Conservation (phyloP, 257 asterid genomes). For the Primulina eburnea region DNA sequence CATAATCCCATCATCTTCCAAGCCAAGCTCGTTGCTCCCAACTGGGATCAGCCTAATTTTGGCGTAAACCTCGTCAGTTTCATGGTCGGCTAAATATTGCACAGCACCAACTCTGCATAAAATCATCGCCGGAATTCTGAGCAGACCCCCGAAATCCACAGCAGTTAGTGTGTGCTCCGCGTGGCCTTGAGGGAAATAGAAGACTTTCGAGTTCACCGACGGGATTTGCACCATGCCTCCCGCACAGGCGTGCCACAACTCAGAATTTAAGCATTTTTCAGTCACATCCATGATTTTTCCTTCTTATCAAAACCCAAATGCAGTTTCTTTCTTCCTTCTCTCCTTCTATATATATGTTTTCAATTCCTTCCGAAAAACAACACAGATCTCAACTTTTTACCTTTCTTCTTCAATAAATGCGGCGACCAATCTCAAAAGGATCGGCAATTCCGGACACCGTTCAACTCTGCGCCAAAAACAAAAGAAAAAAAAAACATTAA, state of each 20-base stretch:
- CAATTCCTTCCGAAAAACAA: conserved; percentile 5
- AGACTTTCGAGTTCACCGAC: conserved; percentile 43
- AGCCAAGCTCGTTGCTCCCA: conserved; percentile 26
- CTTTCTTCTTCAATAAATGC: conserved; percentile 14
- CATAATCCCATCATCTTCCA: conserved; percentile 26
- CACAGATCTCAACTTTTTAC: not conserved
- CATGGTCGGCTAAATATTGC: conserved; percentile 54
- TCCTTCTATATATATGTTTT: not conserved
- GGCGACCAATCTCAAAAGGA: conserved; percentile 20
- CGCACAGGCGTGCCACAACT: conserved; percentile 77
- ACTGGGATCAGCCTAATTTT: conserved; percentile 38
- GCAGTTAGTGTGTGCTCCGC: conserved; percentile 51
- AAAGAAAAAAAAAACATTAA: not conserved
- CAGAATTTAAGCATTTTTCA: conserved; percentile 49
- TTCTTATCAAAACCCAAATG: conserved; percentile 1
- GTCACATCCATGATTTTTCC: conserved; percentile 32
- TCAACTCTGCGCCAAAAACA: not conserved
- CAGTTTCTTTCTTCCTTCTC: not conserved
- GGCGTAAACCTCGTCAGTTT: conserved; percentile 51
- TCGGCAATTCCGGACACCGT: conserved; percentile 11
- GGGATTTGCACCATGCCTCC: conserved; percentile 72
- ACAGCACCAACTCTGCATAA: conserved; percentile 54
- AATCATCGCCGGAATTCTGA: conserved; percentile 46
- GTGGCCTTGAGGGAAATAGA: conserved; percentile 69
- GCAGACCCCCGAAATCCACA: conserved; percentile 51